Percentiles rank a stretch among this genome's conserved stretches.
Conservation (phyloP, 1,139 yeast genomes). For the Kurtzmaniella natalensis region DNA sequence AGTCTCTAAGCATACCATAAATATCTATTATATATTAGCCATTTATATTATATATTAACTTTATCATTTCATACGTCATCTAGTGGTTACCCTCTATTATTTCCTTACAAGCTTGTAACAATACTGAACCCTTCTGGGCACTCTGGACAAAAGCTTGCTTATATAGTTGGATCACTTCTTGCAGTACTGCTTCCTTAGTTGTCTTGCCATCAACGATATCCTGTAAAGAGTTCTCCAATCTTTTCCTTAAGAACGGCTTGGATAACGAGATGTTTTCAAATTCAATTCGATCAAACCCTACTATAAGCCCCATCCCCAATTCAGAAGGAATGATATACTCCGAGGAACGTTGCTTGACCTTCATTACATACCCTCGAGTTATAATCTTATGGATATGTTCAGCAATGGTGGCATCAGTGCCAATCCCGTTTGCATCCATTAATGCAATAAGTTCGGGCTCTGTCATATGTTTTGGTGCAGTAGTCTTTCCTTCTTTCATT, state of each 20-base stretch:
- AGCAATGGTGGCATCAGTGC: slow-evolving; percentile 98
- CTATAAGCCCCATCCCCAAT: slow-evolving; percentile 83
- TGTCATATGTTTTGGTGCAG: slow-evolving; percentile 79
- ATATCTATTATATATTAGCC: too few species aligned
- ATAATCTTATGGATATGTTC: slow-evolving; percentile 88
- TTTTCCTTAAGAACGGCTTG: slow-evolving; percentile 82
- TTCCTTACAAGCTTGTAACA: slow-evolving; percentile 21
- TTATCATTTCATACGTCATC: too few species aligned
- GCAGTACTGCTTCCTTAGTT: slow-evolving; percentile 51
- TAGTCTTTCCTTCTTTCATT: slow-evolving; percentile 69
- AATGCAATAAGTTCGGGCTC: slow-evolving; percentile 88
- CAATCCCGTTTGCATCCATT: slow-evolving; percentile 97
- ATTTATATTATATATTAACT: too few species aligned
- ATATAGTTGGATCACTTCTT: slow-evolving; percentile 56
- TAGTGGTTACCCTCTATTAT: slow-evolving; percentile 12
- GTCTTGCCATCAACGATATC: slow-evolving; percentile 64
- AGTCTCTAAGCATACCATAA: too few species aligned
- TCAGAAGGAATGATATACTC: slow-evolving; percentile 67
- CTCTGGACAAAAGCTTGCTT: slow-evolving; percentile 51
- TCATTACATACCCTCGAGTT: slow-evolving; percentile 60
- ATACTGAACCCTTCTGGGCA: slow-evolving; percentile 26
- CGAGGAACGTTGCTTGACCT: slow-evolving; percentile 31
- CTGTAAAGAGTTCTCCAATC: slow-evolving; percentile 64
- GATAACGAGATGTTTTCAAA: slow-evolving; percentile 70
- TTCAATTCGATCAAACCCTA: slow-evolving; percentile 80